Conservation (phyloP, 441 rosid species). For the Pelargonium citronellum region DNA sequence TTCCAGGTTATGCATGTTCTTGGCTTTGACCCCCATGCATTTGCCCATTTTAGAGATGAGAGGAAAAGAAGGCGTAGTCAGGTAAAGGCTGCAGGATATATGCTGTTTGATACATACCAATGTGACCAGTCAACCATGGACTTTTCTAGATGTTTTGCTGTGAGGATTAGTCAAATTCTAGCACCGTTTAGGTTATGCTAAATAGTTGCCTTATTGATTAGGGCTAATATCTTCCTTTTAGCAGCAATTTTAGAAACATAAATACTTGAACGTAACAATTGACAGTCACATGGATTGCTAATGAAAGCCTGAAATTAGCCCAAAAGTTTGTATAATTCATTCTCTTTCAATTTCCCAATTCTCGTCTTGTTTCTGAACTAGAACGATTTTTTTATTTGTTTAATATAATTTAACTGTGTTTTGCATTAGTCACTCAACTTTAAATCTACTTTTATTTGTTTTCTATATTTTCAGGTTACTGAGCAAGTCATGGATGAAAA, state of each 20-base stretch:
- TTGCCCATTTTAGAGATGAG: conserved; percentile 96
- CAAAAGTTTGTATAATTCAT: not conserved
- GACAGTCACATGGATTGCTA: not conserved
- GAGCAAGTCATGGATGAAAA: conserved; percentile 87
- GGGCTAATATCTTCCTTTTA: not conserved
- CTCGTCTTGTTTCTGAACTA: not conserved
- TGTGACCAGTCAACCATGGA: not conserved
- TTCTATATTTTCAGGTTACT: conserved; percentile 50
- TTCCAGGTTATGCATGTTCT: conserved; percentile 96
- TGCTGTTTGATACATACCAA: not conserved
- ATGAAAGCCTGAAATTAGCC: not conserved
- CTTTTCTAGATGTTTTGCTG: not conserved
- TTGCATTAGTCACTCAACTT: not conserved
- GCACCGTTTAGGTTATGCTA: not conserved
- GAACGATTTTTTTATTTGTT: not conserved
- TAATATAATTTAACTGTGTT: not conserved
- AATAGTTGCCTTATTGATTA: not conserved
- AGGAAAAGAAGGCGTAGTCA: conserved; percentile 86
- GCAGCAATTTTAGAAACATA: not conserved
- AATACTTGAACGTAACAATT: not conserved
- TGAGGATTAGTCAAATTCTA: not conserved
- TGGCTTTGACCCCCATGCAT: conserved; percentile 99
- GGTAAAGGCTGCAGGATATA: conserved; percentile 37
- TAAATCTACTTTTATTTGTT: not conserved
- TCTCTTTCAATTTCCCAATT: not conserved